Percentiles rank a stretch among this genome's conserved stretches.
These are phyloP conservation scores for Skeletonema grethae DNA, from an alignment of 108 stramenopile genomes.

Conservation along the genomic window DNA sequence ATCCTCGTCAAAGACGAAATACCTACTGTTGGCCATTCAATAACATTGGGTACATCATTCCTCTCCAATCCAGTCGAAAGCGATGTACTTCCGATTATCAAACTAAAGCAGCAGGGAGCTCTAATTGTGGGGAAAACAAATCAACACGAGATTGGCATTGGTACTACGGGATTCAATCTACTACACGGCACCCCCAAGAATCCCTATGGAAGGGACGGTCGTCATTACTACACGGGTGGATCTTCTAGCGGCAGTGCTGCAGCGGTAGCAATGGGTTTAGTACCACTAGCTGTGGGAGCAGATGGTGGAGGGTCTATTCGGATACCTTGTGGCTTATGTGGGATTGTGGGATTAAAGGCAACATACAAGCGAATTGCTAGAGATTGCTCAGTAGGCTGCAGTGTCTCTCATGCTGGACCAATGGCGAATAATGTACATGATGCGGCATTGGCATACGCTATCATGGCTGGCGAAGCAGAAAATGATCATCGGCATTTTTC, in stretches of 20 bases:
- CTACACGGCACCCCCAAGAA: constrained; percentile 45
- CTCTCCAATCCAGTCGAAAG: constrained; percentile 1
- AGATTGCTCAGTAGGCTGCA: constrained; percentile 4
- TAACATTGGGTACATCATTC: constrained; percentile 43
- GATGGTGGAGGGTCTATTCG: constrained; percentile 79
- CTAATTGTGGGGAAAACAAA: constrained; percentile 56
- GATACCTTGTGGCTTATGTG: constrained; percentile 63
- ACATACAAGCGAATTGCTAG: constrained; percentile 49
- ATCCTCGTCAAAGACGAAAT: constrained; percentile 62
- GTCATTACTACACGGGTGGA: constrained; percentile 62
- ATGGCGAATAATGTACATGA: constrained; percentile 43
- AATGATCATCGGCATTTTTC: constrained; percentile 21
- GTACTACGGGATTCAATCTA: constrained; percentile 52
- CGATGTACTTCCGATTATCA: constrained; percentile 48
- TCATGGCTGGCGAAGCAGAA: constrained; percentile 39
- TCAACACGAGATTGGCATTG: constrained; percentile 63
- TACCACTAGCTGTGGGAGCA: constrained; percentile 61
- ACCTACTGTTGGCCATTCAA: constrained; percentile 31
- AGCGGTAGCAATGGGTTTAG: constrained; percentile 65
- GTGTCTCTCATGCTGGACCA: constrained; percentile 49
- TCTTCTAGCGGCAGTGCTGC: constrained; percentile 64
- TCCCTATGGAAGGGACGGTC: constrained; percentile 37
- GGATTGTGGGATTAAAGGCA: constrained; percentile 59
- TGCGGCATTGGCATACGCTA: constrained; percentile 40
- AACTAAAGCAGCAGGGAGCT: constrained; percentile 48